These are phyloP conservation scores for Suillus clintonianus DNA, from an alignment of 768 basidiomycete genomes.

Conservation along the genomic window DNA sequence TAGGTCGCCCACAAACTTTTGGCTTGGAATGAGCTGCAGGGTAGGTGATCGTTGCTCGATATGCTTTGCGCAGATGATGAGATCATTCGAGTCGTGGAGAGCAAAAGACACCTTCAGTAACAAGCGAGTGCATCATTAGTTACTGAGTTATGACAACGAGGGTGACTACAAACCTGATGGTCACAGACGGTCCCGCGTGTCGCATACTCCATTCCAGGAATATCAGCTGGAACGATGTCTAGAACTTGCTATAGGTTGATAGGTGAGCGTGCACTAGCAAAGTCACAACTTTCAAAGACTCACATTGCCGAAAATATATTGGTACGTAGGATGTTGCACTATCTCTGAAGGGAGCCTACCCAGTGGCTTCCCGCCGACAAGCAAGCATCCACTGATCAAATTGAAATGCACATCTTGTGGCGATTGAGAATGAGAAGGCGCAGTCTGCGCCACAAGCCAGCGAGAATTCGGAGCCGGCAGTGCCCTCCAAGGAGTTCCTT, in stretches of 20 bases:
- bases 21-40: conserved; percentile 25
- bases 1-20: conserved; percentile 24
- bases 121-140: neutral
- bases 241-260: conserved; percentile 19
- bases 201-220: conserved; percentile 27
- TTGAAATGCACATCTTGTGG: conserved; percentile 26
- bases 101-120: conserved; percentile 25
- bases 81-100: conserved; percentile 10
- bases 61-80: conserved; percentile 20
- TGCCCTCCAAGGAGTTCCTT: too few relatives aligned
- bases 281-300: neutral
- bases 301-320: conserved; percentile 23
- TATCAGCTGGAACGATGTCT: conserved; percentile 25
- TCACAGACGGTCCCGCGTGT: conserved; percentile 15
- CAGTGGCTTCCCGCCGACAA: conserved; percentile 28
- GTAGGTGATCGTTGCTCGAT: neutral
- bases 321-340: conserved; percentile 20
- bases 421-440: neutral
- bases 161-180: conserved; percentile 20
- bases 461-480: conserved; percentile 15
- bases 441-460: conserved; percentile 28
- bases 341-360: conserved; percentile 23
- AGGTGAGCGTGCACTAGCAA: neutral
- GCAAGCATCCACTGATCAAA: conserved; percentile 24
- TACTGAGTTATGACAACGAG: neutral